Evolutionary conservation across 1,284 basidiomycete genomes (phyloP), one percentile per base, ranked within the genome.

Genomic region (Apiotrichum sp.): DNA sequence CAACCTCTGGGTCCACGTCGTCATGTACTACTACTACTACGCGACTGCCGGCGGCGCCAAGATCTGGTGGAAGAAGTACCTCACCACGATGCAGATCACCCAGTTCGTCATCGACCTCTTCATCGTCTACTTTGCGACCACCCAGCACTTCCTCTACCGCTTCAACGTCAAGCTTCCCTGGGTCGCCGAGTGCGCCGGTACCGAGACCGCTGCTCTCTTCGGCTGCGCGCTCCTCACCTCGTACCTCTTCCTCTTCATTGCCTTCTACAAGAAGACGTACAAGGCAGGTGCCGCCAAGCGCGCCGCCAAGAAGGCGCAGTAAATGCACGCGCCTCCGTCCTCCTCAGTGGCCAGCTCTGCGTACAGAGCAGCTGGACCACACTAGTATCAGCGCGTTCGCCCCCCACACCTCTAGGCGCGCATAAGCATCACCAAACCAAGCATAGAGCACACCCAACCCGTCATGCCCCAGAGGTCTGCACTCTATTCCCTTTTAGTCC

Each of bases 11-110:
- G 96, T 99, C 50, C 96, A 99, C 78, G 93, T 98, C 70, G 79
- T 98, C 68, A 99, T 99, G 96, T 98, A 96, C 80, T 96, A 98
- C 78, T 97, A 97, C 80, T 96, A 96, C 79, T 96, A 86, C 77
- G 92, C 91, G 43, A 96, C 93, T 53, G 92, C 93, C 54, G 90
- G 92, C 69, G 93, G 93, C 65, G 87, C 87, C 70, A 89, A 83
- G 78, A 90, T 97, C 78, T 97, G 93, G 93, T 97, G 93, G 93
- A 97, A 97, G 81, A 92, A 93, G 78, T 89, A 93, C 77, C 79
- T 98, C 63, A 98, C 95, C 48, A 85, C 84, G 40, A 87, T 96
- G 83, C 96, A 99, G 79, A 98, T 99, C 71, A 83, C 82, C 42
- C 93, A 97, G 78, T 97, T 97, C 72, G 76, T 97, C 63, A 86